phyloP scores from a whole-genome alignment of 2,329 filamentous ascomycete species.

The Stachybotrys chartarum region DNA sequence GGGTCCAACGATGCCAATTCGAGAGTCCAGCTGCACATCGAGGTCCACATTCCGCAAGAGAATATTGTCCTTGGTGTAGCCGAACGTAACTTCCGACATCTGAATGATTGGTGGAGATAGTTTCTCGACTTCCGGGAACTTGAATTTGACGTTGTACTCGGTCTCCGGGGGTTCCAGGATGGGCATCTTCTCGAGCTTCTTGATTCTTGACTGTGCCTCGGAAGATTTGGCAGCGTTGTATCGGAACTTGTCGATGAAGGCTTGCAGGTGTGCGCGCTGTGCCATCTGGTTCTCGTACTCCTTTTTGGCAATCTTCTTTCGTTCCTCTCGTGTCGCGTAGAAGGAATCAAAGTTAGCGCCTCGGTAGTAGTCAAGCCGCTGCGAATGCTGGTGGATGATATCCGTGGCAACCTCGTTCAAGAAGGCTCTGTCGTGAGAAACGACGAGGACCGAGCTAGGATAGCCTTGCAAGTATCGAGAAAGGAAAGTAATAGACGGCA shows the following conservation, averaged over 20 bases:
- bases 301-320: conserved; percentile 90
- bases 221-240: conserved; percentile 99
- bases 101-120: conserved; percentile 96
- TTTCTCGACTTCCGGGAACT: conserved; percentile 96
- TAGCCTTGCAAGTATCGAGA: conserved; percentile 92
- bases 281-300: conserved; percentile 99
- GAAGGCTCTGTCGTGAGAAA: conserved; percentile 98
- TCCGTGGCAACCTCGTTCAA: conserved; percentile 98
- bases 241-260: conserved; percentile 99
- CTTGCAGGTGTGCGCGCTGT: conserved; percentile 85
- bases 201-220: conserved; percentile 96
- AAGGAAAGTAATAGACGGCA: conserved; percentile 98
- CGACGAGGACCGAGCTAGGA: conserved; percentile 89
- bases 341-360: conserved; percentile 95
- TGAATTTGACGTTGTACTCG: conserved; percentile 95
- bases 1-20: conserved; percentile 97
- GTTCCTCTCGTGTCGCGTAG: conserved; percentile 95
- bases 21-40: conserved; percentile 94
- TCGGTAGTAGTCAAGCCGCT: conserved; percentile 97
- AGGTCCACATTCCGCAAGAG: conserved; percentile 84
- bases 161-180: conserved; percentile 82
- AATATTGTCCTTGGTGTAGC: conserved; percentile 72
- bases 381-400: conserved; percentile 97
- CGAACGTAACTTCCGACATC: conserved; percentile 88
- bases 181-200: conserved; percentile 97